Conservation (phyloP, 805 yeast genomes). For the Ogataea pignaliae region DNA sequence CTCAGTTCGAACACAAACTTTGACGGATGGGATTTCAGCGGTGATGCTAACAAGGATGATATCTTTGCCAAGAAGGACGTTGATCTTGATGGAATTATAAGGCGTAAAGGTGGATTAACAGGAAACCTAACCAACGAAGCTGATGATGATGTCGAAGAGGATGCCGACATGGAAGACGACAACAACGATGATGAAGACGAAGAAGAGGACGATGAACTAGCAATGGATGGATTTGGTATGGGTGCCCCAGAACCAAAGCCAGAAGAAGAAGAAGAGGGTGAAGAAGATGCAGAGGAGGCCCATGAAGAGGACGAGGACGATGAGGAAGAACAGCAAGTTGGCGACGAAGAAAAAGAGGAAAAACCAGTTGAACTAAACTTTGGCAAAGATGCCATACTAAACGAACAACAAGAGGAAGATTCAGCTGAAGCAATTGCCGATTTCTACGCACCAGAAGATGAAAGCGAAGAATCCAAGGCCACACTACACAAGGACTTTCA, state of each 20-base stretch:
- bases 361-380: constrained; percentile 17
- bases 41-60: constrained; percentile 32
- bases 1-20: constrained; percentile 34
- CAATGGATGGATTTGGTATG: constrained; percentile 40
- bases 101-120: constrained; percentile 70
- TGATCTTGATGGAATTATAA: constrained; percentile 82
- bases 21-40: constrained; percentile 83
- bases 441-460: constrained; percentile 63
- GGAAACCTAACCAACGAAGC: constrained; percentile 28
- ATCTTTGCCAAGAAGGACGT: constrained; percentile 48
- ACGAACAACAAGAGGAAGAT: constrained; percentile 42
- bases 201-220: constrained; percentile 35
- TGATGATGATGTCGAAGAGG: constrained; percentile 34
- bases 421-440: constrained; percentile 79
- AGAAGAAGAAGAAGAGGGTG: constrained; percentile 26
- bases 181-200: constrained; percentile 32
- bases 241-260: constrained; percentile 27
- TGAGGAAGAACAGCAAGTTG: constrained; percentile 31
- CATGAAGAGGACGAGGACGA: constrained; percentile 31
- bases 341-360: constrained; percentile 22
- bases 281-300: constrained; percentile 19
- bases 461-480: constrained; percentile 37
- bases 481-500: constrained; percentile 64
- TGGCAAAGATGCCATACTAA: constrained; percentile 33
- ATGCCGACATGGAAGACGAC: constrained; percentile 32